These are phyloP conservation scores for Lasiosphaeria ovina DNA, from an alignment of 495 filamentous ascomycete genomes.

Conservation along the genomic window DNA sequence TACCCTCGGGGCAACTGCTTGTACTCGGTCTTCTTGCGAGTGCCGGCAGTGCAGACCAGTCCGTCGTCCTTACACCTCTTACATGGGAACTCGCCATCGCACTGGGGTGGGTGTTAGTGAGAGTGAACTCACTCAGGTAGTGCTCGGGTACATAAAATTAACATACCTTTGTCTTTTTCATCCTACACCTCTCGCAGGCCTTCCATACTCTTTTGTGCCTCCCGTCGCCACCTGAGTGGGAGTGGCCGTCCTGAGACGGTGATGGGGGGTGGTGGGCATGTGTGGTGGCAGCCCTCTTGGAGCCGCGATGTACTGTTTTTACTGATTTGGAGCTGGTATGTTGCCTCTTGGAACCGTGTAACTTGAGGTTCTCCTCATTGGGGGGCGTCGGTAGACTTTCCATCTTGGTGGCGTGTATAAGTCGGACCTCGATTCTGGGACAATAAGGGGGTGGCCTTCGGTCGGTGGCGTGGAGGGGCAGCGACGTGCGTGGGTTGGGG, in stretches of 20 bases:
- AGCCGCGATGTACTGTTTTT: constrained; percentile 27
- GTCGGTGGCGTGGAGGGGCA: constrained; percentile 12
- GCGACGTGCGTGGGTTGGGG: constrained; percentile 7
- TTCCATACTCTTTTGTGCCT: constrained; percentile 67
- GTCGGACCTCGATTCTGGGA: background rate
- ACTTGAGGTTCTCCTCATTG: constrained; percentile 42
- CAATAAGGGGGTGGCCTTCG: background rate
- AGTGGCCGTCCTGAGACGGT: constrained; percentile 27
- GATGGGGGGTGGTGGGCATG: constrained; percentile 32
- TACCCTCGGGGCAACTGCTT: constrained; percentile 57
- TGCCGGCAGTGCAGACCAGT: constrained; percentile 55
- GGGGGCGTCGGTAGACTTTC: constrained; percentile 48
- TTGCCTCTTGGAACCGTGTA: constrained; percentile 22
- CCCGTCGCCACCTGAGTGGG: constrained; percentile 37
- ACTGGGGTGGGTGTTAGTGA: constrained; percentile 41
- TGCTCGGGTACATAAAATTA: background rate
- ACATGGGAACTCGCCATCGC: constrained; percentile 66
- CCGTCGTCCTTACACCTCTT: constrained; percentile 65
- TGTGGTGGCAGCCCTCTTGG: constrained; percentile 29
- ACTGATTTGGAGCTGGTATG: constrained; percentile 29
- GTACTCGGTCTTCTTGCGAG: constrained; percentile 58
- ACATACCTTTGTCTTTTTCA: constrained; percentile 68
- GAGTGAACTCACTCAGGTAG: background rate
- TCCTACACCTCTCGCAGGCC: constrained; percentile 67
- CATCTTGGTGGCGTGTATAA: constrained; percentile 32